Conservation (phyloP, 768 basidiomycete genomes). For the Lentinula guzmanii region DNA sequence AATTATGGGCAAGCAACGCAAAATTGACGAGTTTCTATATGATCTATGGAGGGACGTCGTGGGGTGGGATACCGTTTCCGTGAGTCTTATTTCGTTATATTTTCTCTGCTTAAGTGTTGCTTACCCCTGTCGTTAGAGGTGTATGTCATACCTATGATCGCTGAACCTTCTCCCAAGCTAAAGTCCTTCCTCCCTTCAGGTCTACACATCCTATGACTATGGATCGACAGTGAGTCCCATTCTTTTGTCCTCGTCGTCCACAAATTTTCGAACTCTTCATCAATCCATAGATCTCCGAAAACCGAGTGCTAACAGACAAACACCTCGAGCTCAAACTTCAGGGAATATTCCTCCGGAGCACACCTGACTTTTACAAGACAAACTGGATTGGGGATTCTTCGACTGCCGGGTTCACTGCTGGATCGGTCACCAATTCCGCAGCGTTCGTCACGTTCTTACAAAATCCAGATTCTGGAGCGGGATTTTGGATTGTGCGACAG, state of each 20-base stretch:
- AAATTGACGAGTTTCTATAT: conserved; percentile 85
- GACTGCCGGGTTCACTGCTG: conserved; percentile 28
- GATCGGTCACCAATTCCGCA: conserved; percentile 26
- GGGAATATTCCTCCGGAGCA: conserved; percentile 72
- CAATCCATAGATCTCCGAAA: conserved; percentile 48
- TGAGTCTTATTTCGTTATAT: conserved; percentile 47
- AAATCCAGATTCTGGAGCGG: conserved; percentile 62
- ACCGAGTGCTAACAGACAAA: conserved; percentile 62
- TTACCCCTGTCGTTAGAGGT: not conserved
- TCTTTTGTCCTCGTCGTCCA: not conserved
- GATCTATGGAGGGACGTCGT: conserved; percentile 66
- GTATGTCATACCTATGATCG: not conserved
- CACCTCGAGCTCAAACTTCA: conserved; percentile 75
- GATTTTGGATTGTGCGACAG: conserved; percentile 71
- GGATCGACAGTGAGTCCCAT: conserved; percentile 44
- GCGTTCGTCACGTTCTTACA: conserved; percentile 57
- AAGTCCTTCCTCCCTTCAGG: not conserved
- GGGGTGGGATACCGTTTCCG: conserved; percentile 77
- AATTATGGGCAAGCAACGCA: conserved; percentile 76
- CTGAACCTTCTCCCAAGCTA: not conserved
- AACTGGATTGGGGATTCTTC: conserved; percentile 63
- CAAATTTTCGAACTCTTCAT: not conserved
- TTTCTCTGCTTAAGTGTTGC: not conserved
- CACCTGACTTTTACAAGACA: conserved; percentile 76
- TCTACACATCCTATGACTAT: conserved; percentile 68